Evolutionary conservation across 2,329 filamentous ascomycete species (phyloP).

Genomic region (Plenodomus tracheiphilus): DNA sequence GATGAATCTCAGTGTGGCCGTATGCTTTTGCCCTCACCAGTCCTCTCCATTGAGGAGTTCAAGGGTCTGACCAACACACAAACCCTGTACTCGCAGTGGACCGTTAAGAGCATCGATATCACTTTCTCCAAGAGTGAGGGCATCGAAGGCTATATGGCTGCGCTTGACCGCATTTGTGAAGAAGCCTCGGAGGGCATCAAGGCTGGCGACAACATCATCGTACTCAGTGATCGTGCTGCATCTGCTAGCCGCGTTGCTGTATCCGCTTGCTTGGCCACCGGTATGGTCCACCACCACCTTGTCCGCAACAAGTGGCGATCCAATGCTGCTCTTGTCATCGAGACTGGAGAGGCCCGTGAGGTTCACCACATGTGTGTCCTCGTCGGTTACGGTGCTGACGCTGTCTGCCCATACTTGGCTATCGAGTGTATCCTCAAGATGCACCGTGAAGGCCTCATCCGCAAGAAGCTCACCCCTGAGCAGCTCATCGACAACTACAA

Average conservation of each 20-base stretch:
- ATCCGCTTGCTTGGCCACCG: constrained; percentile 83
- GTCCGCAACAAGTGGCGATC: constrained; percentile 96
- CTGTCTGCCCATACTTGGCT: constrained; percentile 90
- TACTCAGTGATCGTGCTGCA: constrained; percentile 86
- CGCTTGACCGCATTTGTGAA: constrained; percentile 85
- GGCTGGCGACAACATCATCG: constrained; percentile 79
- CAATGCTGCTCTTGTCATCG: constrained; percentile 80
- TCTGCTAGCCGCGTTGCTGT: constrained; percentile 81
- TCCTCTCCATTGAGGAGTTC: constrained; percentile 88
- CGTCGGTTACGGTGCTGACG: constrained; percentile 92
- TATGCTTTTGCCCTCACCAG: constrained; percentile 82
- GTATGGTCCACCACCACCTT: constrained; percentile 93
- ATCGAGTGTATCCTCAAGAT: constrained; percentile 98
- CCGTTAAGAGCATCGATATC: constrained; percentile 85
- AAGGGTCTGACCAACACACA: constrained; percentile 82
- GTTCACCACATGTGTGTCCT: constrained; percentile 99
- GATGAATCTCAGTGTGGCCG: constrained; percentile 85
- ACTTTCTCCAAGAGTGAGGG: constrained; percentile 89
- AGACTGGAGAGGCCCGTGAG: constrained; percentile 94
- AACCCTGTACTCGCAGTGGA: constrained; percentile 75
- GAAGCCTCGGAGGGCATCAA: constrained; percentile 83
- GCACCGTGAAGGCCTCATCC: constrained; percentile 88
- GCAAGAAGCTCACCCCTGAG: constrained; percentile 82
- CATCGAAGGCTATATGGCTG: constrained; percentile 79
- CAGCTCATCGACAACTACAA: constrained; percentile 93